Evolutionary conservation across 2,329 filamentous ascomycete species (phyloP), one percentile per base, ranked within the genome.

Genomic region (Zymoseptoria ardabiliae): DNA sequence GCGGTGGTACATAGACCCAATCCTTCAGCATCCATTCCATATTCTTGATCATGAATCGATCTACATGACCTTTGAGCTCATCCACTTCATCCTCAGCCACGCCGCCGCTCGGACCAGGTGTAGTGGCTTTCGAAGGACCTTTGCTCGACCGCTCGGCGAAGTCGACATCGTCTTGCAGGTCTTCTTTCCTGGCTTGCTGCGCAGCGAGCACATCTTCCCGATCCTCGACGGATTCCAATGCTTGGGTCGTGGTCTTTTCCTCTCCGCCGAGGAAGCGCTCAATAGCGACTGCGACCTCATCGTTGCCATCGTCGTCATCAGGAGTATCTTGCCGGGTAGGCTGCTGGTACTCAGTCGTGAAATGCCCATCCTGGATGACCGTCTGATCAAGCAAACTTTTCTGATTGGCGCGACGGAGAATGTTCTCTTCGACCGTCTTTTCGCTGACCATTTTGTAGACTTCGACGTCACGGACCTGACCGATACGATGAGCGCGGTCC

Each of bases 301-400:
- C 84, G 0, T 80, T 81, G 65, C 86, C 82, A n/a, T 82, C 80
- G 57, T 71, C 80, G 11, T 81, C 77, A 30, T 83, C 81, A 56
- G 81, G 83, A 61, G 90, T 89, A 75, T 96, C 93, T 20, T 51
- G 50, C 10, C 56, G 57, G 19, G 50, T 48, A 54, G 61, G 56
- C n/a, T 61, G 54, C 51, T 68, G 63, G 73, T 96, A 92, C 69
- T 99, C 94, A 0, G 94, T 99, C 0, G 93, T 99, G 73, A 99
- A 99, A 66, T 93, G 91, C 63, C 94, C 94, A 72, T 97, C 94
- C 71, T 99, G 95, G 66, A 99, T 99, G 58, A 99, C 92, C 7
- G 99, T 91, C 64, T 99, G 94, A 69, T 99, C 94, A 0, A 99
- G 82, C 84, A 99, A 91, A 68, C 95, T 90, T 78, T 99, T 99